Evolutionary conservation across 345 rosid species (phyloP).

Genomic region (Chamaenerion angustifolium): DNA sequence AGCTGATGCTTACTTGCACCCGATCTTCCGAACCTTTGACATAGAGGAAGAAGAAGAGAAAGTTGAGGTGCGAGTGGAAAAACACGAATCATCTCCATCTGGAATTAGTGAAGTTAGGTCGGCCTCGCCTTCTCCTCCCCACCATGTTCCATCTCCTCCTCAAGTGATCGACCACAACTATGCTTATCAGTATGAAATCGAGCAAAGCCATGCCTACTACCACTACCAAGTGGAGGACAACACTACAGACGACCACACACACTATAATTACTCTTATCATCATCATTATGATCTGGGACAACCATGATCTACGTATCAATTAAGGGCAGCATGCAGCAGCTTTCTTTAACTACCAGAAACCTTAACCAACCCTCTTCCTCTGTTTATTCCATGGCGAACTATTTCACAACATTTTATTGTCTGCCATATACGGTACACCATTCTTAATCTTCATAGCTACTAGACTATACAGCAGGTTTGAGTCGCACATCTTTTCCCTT

Average conservation of each 20-base stretch:
- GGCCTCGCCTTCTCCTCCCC: slow-evolving; percentile 49
- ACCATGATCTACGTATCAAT: neutral
- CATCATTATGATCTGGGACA: slow-evolving; percentile 3
- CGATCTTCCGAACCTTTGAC: slow-evolving; percentile 29
- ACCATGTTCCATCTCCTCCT: slow-evolving; percentile 6
- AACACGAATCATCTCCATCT: slow-evolving; percentile 14
- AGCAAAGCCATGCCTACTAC: slow-evolving; percentile 5
- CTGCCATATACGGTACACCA: too few relatives aligned
- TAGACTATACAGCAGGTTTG: too few relatives aligned
- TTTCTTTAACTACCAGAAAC: too few relatives aligned
- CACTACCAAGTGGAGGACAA: slow-evolving; percentile 5
- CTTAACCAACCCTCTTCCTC: too few relatives aligned
- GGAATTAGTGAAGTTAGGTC: slow-evolving; percentile 24
- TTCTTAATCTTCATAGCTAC: too few relatives aligned
- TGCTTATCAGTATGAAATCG: slow-evolving; percentile 13
- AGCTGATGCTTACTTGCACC: slow-evolving; percentile 37
- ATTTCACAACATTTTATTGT: too few relatives aligned
- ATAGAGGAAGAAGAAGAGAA: slow-evolving; percentile 17
- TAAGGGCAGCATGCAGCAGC: too few relatives aligned
- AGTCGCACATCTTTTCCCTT: too few relatives aligned
- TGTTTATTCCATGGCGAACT: too few relatives aligned
- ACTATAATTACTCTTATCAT: slow-evolving; percentile 6
- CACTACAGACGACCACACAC: neutral
- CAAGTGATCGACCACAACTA: slow-evolving; percentile 17
- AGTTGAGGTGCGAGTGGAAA: slow-evolving; percentile 8